Percentiles rank a stretch among this genome's conserved stretches.
These are phyloP conservation scores for Guyanaporus albipodus DNA, from an alignment of 768 basidiomycete species.

Conservation along the genomic window DNA sequence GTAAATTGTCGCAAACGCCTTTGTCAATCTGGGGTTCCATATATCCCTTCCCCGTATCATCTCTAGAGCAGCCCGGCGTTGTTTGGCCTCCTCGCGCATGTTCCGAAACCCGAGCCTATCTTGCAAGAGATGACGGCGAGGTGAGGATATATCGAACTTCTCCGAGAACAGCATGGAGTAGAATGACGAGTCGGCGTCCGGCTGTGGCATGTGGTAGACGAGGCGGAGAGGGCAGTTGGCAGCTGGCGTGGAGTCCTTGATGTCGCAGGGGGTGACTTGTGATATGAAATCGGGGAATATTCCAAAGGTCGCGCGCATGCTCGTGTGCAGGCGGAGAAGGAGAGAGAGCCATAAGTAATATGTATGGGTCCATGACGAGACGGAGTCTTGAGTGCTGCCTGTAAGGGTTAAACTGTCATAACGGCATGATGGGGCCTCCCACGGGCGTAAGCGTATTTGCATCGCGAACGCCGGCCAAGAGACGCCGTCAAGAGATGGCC, in stretches of 20 bases:
- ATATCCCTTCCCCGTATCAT: conserved; percentile 39
- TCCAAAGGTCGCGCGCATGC: conserved; percentile 34
- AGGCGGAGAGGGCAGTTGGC: conserved; percentile 30
- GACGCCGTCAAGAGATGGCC: conserved; percentile 19
- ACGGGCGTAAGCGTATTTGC: conserved; percentile 21
- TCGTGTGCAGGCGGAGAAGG: conserved; percentile 13
- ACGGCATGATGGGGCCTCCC: conserved; percentile 28
- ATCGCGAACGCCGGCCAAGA: conserved; percentile 13
- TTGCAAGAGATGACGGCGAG: conserved; percentile 36
- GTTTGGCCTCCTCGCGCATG: conserved; percentile 42
- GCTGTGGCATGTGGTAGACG: conserved; percentile 32
- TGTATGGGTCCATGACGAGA: conserved; percentile 22
- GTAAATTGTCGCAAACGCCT: conserved; percentile 51
- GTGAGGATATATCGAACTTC: conserved; percentile 48
- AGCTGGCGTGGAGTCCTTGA: conserved; percentile 31
- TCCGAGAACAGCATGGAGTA: conserved; percentile 39
- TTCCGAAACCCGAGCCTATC: conserved; percentile 25
- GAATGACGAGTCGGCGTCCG: conserved; percentile 29
- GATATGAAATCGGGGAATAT: conserved; percentile 35
- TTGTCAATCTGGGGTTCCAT: conserved; percentile 35
- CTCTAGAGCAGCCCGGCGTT: conserved; percentile 43
- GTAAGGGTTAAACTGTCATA: conserved; percentile 29
- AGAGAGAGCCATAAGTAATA: conserved; percentile 19
- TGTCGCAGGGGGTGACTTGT: conserved; percentile 33
- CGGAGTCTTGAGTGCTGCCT: conserved; percentile 24